Conservation (phyloP, 257 asterid genomes). For the Solanum arcanum region DNA sequence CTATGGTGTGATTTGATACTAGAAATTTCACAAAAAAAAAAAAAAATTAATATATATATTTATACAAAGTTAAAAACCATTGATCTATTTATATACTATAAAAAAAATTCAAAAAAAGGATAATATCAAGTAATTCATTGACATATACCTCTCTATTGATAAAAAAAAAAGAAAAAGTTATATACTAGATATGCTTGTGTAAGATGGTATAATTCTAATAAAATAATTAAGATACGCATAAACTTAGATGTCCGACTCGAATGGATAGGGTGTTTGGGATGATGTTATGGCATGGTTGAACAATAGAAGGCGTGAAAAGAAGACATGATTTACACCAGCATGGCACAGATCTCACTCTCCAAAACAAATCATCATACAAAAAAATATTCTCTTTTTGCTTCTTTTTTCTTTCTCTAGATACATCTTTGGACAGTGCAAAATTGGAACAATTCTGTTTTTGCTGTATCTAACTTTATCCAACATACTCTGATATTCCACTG, state of each 20-base stretch:
- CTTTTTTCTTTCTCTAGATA: neutral
- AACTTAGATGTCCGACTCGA: neutral
- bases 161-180: too few relatives aligned
- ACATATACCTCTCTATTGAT: too few relatives aligned
- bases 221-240: neutral
- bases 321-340: neutral
- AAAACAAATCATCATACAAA: neutral
- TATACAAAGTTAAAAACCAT: too few relatives aligned
- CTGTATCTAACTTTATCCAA: slow-evolving; percentile 2
- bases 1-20: neutral
- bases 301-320: neutral
- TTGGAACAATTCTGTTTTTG: neutral
- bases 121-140: too few relatives aligned
- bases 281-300: neutral
- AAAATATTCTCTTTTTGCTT: neutral
- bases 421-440: neutral
- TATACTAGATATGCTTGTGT: too few relatives aligned
- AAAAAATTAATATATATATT: too few relatives aligned
- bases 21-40: too few relatives aligned
- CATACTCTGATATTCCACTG: neutral
- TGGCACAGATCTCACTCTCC: neutral
- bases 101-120: too few relatives aligned
- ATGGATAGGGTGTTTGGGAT: neutral
- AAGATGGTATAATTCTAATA: rapidly evolving
- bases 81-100: neutral